phyloP scores from a whole-genome alignment of 1,284 basidiomycete species.

The Agaricales sp. region DNA sequence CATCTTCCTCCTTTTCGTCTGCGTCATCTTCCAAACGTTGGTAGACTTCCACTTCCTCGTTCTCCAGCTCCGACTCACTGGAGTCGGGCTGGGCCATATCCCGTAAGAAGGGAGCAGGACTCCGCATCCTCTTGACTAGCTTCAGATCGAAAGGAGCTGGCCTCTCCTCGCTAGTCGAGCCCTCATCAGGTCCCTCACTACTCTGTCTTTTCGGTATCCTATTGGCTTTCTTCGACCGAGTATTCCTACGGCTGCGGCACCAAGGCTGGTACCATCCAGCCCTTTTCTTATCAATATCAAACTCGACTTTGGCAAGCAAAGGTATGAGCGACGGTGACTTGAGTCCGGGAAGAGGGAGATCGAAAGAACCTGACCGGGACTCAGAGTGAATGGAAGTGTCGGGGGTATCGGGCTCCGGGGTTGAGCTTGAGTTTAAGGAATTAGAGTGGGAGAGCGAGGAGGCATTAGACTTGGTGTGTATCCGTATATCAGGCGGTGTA shows the following conservation, averaged over 20 bases:
- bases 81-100: constrained; percentile 13
- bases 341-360: background rate
- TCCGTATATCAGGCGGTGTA: background rate
- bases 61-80: constrained; percentile 7
- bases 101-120: constrained; percentile 20
- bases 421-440: background rate
- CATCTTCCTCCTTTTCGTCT: background rate
- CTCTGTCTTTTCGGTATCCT: constrained; percentile 19
- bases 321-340: constrained; percentile 56
- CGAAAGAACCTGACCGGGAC: background rate
- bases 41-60: constrained; percentile 11
- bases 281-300: constrained; percentile 68
- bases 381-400: background rate
- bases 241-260: constrained; percentile 51
- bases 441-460: background rate
- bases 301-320: constrained; percentile 81
- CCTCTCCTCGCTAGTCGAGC: constrained; percentile 16
- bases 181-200: constrained; percentile 10
- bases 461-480: background rate
- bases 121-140: constrained; percentile 39
- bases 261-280: constrained; percentile 79
- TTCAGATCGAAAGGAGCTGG: constrained; percentile 35
- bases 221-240: constrained; percentile 43
- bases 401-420: background rate
- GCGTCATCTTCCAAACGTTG: background rate